Evolutionary conservation across 2,329 filamentous ascomycete species (phyloP), one percentile per base, ranked within the genome.

Genomic region (Colletotrichum ledebouriae): DNA sequence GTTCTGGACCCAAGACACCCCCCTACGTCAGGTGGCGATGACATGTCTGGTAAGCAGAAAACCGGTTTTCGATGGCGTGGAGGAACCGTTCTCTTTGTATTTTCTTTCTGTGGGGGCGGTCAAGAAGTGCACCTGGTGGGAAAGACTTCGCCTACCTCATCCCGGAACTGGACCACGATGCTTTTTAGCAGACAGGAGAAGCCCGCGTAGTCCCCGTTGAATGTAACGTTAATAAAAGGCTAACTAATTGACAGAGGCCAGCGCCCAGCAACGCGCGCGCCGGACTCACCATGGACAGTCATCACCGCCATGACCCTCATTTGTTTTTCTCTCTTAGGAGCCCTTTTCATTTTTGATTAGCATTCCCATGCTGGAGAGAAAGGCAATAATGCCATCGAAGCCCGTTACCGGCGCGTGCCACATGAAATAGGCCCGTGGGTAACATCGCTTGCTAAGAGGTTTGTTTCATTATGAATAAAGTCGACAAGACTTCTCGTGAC

Each of bases 211-310:
- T 17, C n/a, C 46, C 29, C 29, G 29, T 29, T 29, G 29, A 65
- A 66, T 66, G 61, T 60, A 60, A 69, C 49, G 34, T 66, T 60
- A 49, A 65, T 44, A 46, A 49, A 50, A 60, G 37, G 42, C 56
- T 50, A 69, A 56, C 49, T 55, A 34, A 44, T 50, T 41, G 55
- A 41, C n/a, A 47, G 46, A 34, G 39, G 33, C 46, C 29, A 39
- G 37, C 20, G 22, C 10, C 13, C 37, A 39, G 37, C 37, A 15
- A 11, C 11, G 15, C 7, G 12, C 29, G 29, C 29, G 22, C 49
- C 50, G 15, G 34, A 44, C 25, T 60, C 15, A 44, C 44, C 34
- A 46, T 29, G 37, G 13, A 29, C 29, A 29, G 7, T 29, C 29
- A 29, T 29, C 29, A 29, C 9, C 29, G 29, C 29, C 29, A 6